These are phyloP conservation scores for Euryodendron excelsum DNA, from an alignment of 148 eudicot species.

Conservation along the genomic window DNA sequence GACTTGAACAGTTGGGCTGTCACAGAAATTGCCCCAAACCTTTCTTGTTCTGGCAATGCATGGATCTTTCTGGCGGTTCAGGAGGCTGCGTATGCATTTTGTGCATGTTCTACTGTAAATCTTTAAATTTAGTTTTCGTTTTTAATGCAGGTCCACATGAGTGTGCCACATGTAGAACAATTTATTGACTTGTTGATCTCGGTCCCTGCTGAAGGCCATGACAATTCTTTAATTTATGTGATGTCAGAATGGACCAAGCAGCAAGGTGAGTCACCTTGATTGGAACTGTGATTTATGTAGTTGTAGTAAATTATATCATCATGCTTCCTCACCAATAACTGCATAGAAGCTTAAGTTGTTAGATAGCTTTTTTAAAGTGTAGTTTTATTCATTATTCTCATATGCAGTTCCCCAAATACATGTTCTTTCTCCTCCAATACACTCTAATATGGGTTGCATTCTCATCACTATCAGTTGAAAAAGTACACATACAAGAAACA, in stretches of 20 bases:
- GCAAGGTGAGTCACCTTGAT: conserved; percentile 56
- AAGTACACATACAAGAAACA: not conserved
- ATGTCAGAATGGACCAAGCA: conserved; percentile 91
- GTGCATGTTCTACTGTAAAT: not conserved
- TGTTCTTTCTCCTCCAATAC: not conserved
- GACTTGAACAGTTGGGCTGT: not conserved
- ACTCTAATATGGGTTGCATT: not conserved
- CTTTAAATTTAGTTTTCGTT: not conserved
- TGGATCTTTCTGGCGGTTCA: not conserved
- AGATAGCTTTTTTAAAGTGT: not conserved
- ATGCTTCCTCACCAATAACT: not conserved
- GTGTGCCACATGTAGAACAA: conserved; percentile 79
- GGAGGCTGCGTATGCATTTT: not conserved
- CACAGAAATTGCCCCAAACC: not conserved
- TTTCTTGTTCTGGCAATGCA: not conserved
- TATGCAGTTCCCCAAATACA: not conserved
- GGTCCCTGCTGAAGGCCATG: conserved; percentile 65
- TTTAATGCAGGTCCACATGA: conserved; percentile 77
- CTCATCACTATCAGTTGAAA: not conserved
- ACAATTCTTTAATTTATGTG: conserved; percentile 67
- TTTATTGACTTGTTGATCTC: conserved; percentile 77
- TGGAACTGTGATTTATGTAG: not conserved
- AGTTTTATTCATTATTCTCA: not conserved
- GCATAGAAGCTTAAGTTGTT: not conserved
- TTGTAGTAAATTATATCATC: not conserved